Conservation (phyloP, 2,329 filamentous ascomycete genomes). For the Alternaria solani region DNA sequence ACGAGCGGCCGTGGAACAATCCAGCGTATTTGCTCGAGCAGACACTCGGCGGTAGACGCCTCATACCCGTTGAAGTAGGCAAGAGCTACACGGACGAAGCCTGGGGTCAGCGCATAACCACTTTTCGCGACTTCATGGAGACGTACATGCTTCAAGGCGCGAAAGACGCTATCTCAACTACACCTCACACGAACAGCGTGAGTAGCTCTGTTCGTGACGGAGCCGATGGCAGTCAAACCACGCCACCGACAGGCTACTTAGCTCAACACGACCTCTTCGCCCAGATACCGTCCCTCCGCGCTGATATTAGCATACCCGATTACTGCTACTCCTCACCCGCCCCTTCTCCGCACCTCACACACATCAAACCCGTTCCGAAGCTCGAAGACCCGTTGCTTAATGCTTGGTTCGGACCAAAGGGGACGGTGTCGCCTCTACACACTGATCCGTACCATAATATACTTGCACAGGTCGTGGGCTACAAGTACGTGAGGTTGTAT, state of each 20-base stretch:
- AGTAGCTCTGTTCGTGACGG: no score
- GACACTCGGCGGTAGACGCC: conserved; percentile 77
- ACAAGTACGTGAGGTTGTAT: conserved; percentile 92
- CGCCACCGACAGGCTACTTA: conserved; percentile 73
- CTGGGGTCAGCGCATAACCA: conserved; percentile 84
- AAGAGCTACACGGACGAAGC: conserved; percentile 84
- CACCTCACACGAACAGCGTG: not conserved
- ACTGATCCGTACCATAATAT: conserved; percentile 96
- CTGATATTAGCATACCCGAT: conserved; percentile 82
- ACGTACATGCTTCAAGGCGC: conserved; percentile 62
- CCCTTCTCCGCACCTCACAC: conserved; percentile 22
- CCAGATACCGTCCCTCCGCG: conserved; percentile 78
- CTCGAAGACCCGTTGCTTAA: conserved; percentile 74
- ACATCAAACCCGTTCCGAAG: conserved; percentile 26
- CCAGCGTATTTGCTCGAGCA: conserved; percentile 75
- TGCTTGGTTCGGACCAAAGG: conserved; percentile 89
- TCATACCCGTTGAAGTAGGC: conserved; percentile 88
- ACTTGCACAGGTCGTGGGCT: conserved; percentile 85
- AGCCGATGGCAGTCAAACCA: not conserved
- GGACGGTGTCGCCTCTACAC: conserved; percentile 91
- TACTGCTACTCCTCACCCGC: conserved; percentile 77
- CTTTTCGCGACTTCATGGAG: conserved; percentile 75
- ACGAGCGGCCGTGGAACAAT: conserved; percentile 72
- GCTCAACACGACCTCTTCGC: conserved; percentile 89
- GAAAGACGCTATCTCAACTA: no score